These are phyloP conservation scores for Infundibulicybe gibba DNA, from an alignment of 768 basidiomycete species.

Conservation along the genomic window DNA sequence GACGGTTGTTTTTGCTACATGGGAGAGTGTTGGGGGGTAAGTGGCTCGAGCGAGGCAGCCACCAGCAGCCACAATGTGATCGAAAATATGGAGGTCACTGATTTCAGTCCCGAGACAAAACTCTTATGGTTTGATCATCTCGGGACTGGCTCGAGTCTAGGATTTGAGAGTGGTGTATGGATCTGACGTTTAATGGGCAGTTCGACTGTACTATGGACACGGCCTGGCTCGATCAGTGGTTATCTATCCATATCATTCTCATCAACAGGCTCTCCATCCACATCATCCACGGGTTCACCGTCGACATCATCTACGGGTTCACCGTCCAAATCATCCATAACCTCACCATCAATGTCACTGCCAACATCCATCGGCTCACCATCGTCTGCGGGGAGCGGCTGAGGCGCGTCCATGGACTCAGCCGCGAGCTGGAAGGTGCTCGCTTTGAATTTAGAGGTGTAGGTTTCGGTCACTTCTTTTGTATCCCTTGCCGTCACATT, in stretches of 20 bases:
- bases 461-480: constrained; percentile 19
- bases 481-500: constrained; percentile 18
- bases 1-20: too few relatives aligned
- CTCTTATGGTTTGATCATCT: too few relatives aligned
- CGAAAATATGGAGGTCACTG: too few relatives aligned
- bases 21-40: too few relatives aligned
- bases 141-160: too few relatives aligned
- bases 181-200: too few relatives aligned
- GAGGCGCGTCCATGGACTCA: constrained; percentile 21
- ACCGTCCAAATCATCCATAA: constrained; percentile 47
- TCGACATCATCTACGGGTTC: constrained; percentile 30
- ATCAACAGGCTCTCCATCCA: constrained; percentile 42
- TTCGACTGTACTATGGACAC: too few relatives aligned
- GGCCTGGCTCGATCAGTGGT: too few relatives aligned
- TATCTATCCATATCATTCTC: constrained; percentile 23
- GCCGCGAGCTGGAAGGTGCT: constrained; percentile 75
- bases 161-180: too few relatives aligned
- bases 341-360: constrained; percentile 37
- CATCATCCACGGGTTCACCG: constrained; percentile 31
- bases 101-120: too few relatives aligned
- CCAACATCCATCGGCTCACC: constrained; percentile 26
- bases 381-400: constrained; percentile 20
- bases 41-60: too few relatives aligned
- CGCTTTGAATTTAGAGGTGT: constrained; percentile 69
- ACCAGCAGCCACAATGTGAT: too few relatives aligned